Evolutionary conservation across 768 basidiomycete species (phyloP).

Genomic region (Phanerodontia chrysosporium): DNA sequence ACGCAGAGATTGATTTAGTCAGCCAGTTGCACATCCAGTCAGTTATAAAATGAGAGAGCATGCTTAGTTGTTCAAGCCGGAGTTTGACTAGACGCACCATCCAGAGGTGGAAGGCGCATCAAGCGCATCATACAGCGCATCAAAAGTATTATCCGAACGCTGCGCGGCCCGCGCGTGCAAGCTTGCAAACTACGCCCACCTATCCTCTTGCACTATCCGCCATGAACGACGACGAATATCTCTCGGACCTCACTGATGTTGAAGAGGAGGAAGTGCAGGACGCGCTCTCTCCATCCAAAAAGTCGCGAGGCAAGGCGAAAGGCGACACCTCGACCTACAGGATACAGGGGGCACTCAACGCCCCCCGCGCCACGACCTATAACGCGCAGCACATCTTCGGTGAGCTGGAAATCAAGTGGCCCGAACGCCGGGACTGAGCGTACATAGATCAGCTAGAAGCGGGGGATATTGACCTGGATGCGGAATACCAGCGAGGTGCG

Average conservation of each 20-base stretch:
- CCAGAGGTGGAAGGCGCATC: too few species aligned
- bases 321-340: slow-evolving; percentile 10
- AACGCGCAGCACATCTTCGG: slow-evolving; percentile 31
- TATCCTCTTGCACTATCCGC: background rate
- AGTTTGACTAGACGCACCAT: too few species aligned
- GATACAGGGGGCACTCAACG: slow-evolving; percentile 22
- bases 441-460: slow-evolving; percentile 56
- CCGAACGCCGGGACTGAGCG: background rate
- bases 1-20: too few species aligned
- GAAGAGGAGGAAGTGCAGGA: slow-evolving; percentile 23
- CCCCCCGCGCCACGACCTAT: slow-evolving; percentile 25
- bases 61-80: too few species aligned
- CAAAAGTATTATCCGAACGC: background rate
- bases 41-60: too few species aligned
- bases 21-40: too few species aligned
- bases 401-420: slow-evolving; percentile 8
- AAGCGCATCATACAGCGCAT: background rate
- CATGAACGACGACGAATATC: background rate
- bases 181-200: background rate
- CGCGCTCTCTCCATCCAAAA: slow-evolving; percentile 7
- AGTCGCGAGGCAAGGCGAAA: slow-evolving; percentile 3
- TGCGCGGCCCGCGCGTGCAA: background rate
- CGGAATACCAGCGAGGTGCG: slow-evolving; percentile 75
- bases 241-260: slow-evolving; percentile 27
- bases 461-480: slow-evolving; percentile 66